These are phyloP conservation scores for Falciphora oryzae DNA, from an alignment of 2,329 filamentous ascomycete genomes.

Conservation along the genomic window DNA sequence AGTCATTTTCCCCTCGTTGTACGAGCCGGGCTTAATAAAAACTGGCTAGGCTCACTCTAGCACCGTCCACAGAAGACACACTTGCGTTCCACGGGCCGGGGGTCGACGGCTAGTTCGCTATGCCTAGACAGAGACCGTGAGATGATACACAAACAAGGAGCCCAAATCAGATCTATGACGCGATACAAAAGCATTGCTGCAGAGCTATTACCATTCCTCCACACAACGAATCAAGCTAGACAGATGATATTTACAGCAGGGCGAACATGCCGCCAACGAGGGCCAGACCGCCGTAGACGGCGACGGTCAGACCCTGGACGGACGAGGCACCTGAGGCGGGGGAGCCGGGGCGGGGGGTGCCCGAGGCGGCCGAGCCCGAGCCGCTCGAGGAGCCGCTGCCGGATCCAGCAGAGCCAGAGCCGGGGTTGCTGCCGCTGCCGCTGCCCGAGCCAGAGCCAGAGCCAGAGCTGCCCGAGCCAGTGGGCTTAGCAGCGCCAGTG, in stretches of 20 bases:
- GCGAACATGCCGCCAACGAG: conserved; percentile 2
- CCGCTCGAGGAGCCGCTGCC: no score
- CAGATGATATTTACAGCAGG: conserved; percentile 1
- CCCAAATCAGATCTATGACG: background rate
- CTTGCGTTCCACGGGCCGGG: background rate
- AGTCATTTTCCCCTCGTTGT: background rate
- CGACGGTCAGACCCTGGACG: background rate
- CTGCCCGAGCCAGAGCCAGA: background rate
- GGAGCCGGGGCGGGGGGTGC: background rate
- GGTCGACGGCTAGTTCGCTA: background rate
- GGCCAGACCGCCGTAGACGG: conserved; percentile 8
- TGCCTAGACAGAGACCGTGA: background rate
- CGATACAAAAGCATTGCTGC: background rate
- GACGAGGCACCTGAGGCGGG: conserved; percentile 11
- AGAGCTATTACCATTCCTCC: background rate
- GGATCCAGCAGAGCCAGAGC: background rate
- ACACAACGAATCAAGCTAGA: background rate
- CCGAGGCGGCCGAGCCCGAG: background rate
- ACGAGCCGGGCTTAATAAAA: no score
- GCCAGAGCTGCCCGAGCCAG: background rate
- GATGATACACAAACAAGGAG: background rate
- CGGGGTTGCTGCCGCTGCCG: conserved; percentile 15
- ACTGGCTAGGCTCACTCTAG: background rate
- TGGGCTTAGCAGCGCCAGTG: conserved; percentile 11
- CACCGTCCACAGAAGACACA: background rate